These are phyloP conservation scores for Daldinia concentrica DNA, from an alignment of 495 filamentous ascomycete genomes.

Conservation along the genomic window DNA sequence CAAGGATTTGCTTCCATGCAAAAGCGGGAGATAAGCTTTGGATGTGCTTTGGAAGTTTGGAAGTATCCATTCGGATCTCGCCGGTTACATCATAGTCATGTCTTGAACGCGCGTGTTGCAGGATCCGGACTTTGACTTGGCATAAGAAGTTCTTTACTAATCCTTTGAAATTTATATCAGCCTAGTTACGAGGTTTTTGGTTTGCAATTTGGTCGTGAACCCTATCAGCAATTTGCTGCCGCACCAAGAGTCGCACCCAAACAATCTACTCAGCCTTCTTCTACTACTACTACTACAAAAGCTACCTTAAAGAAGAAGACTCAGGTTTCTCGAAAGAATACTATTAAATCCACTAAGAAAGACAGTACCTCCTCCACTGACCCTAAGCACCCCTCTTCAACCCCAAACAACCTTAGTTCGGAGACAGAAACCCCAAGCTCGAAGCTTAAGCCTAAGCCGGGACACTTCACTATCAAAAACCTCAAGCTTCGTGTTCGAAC, in stretches of 20 bases:
- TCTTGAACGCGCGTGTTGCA: slow-evolving; percentile 28
- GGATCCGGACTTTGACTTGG: slow-evolving; percentile 14
- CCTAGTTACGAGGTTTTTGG: slow-evolving; percentile 20
- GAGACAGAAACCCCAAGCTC: not conserved
- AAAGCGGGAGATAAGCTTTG: not conserved
- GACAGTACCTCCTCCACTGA: not conserved
- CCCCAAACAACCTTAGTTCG: not conserved
- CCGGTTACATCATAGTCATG: slow-evolving; percentile 39
- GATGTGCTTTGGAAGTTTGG: not conserved
- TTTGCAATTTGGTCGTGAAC: slow-evolving; percentile 12
- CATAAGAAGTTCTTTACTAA: slow-evolving; percentile 10
- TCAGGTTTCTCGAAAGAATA: not conserved
- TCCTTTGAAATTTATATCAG: slow-evolving; percentile 14
- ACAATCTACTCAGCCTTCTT: not conserved
- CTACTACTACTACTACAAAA: not conserved
- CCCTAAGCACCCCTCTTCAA: not conserved
- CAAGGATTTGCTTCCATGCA: slow-evolving; percentile 9
- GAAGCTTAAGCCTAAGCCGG: not conserved
- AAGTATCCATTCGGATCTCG: slow-evolving; percentile 17
- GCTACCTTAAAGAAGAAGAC: not conserved
- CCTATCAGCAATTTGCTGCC: slow-evolving; percentile 3
- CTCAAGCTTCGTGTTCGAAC: not conserved
- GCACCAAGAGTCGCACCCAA: not conserved
- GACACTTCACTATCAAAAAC: not conserved
- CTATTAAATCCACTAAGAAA: not conserved